These are phyloP conservation scores for Colletotrichum sublineola DNA, from an alignment of 2,329 filamentous ascomycete genomes.

Conservation along the genomic window DNA sequence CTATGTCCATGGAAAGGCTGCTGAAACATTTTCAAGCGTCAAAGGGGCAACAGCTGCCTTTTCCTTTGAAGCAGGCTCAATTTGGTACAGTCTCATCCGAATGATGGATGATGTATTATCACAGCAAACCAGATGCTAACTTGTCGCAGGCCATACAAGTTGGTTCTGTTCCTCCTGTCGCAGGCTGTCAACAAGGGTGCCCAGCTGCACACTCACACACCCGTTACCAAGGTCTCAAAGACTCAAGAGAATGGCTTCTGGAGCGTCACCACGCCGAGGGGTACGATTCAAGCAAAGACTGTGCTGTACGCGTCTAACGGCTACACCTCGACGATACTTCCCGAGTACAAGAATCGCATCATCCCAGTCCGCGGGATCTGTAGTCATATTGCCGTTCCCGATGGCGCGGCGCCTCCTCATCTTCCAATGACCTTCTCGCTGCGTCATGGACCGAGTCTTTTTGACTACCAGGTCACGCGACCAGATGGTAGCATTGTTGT, in stretches of 20 bases:
- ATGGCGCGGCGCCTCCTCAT: slow-evolving; percentile 41
- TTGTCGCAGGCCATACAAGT: slow-evolving; percentile 62
- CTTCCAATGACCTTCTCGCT: slow-evolving; percentile 47
- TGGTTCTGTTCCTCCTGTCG: slow-evolving; percentile 65
- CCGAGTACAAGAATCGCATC: slow-evolving; percentile 70
- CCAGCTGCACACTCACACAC: slow-evolving; percentile 42
- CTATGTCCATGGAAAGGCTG: slow-evolving; percentile 42
- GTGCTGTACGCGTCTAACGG: slow-evolving; percentile 77
- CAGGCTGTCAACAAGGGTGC: slow-evolving; percentile 53
- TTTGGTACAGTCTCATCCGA: slow-evolving; percentile 53
- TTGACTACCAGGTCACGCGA: slow-evolving; percentile 58
- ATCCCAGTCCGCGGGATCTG: slow-evolving; percentile 69
- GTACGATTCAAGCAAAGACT: slow-evolving; percentile 63
- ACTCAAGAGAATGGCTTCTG: slow-evolving; percentile 42
- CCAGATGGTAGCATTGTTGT: slow-evolving; percentile 60
- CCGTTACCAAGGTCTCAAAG: slow-evolving; percentile 42
- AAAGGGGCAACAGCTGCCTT: slow-evolving; percentile 53
- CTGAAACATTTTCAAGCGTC: slow-evolving; percentile 53
- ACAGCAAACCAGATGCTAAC: background rate
- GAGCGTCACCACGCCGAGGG: slow-evolving; percentile 62
- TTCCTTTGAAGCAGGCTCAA: slow-evolving; percentile 48
- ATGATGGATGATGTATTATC: too few species aligned
- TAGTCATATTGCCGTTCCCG: slow-evolving; percentile 47
- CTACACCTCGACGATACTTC: slow-evolving; percentile 73
- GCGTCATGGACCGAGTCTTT: slow-evolving; percentile 42